Conservation (phyloP, 2,329 filamentous ascomycete species). For the Colletotrichum sp. region DNA sequence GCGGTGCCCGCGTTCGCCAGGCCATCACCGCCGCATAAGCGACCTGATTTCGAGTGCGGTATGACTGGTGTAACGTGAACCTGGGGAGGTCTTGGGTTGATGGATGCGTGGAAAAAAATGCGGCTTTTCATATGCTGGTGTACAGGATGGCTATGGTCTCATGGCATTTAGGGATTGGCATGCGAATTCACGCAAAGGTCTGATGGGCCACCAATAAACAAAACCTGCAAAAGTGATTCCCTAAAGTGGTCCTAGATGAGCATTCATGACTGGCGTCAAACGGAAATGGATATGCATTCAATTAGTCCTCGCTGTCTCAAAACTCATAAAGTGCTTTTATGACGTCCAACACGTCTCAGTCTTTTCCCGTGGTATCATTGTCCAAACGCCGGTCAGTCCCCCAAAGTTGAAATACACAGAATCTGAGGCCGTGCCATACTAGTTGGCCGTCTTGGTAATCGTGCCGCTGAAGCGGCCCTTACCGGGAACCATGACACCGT, state of each 20-base stretch:
- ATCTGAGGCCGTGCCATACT: background rate
- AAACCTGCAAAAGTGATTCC: slow-evolving; percentile 19
- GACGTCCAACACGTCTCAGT: background rate
- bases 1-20: slow-evolving; percentile 71
- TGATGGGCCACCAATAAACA: slow-evolving; percentile 22
- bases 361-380: background rate
- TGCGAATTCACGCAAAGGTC: slow-evolving; percentile 28
- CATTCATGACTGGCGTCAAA: slow-evolving; percentile 16
- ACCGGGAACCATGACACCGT: slow-evolving; percentile 41
- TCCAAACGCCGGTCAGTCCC: background rate
- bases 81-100: slow-evolving; percentile 25
- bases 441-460: slow-evolving; percentile 23
- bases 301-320: background rate
- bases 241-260: background rate
- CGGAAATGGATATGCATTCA: slow-evolving; percentile 36
- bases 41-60: slow-evolving; percentile 12
- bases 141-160: slow-evolving; percentile 34
- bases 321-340: background rate
- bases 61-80: slow-evolving; percentile 10
- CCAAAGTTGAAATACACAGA: background rate
- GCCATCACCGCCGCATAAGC: slow-evolving; percentile 70
- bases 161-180: slow-evolving; percentile 42
- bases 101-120: slow-evolving; percentile 21
- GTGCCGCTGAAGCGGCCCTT: slow-evolving; percentile 44
- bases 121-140: slow-evolving; percentile 32